phyloP scores from a whole-genome alignment of 2,329 filamentous ascomycete genomes.

The Rutstroemia sp. region DNA sequence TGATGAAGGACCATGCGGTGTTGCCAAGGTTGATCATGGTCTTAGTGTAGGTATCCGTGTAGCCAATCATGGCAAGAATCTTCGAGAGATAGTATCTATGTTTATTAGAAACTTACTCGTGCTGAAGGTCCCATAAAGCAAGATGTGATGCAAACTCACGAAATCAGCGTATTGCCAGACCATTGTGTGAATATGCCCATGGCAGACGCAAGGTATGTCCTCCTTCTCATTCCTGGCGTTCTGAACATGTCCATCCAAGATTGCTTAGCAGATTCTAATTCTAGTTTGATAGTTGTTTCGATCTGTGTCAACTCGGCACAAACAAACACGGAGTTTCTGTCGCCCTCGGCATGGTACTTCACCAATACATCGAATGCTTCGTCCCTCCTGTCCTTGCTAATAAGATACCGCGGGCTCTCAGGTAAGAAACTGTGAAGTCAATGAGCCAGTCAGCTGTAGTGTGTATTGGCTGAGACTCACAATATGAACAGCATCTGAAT shows the following conservation, averaged over 20 bases:
- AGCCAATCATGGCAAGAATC: conserved; percentile 41
- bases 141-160: conserved; percentile 25
- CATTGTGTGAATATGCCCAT: conserved; percentile 49
- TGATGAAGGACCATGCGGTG: conserved; percentile 38
- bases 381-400: conserved; percentile 48
- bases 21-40: conserved; percentile 40
- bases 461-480: not conserved
- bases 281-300: conserved; percentile 45
- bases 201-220: conserved; percentile 40
- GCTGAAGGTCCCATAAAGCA: not conserved
- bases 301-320: conserved; percentile 55
- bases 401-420: conserved; percentile 50
- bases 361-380: conserved; percentile 48
- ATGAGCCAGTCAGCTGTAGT: no score
- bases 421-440: conserved; percentile 36
- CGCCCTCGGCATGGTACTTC: conserved; percentile 45
- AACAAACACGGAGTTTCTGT: conserved; percentile 43
- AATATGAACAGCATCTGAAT: conserved; percentile 17
- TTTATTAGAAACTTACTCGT: not conserved
- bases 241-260: conserved; percentile 47
- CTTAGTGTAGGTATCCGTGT: conserved; percentile 35
- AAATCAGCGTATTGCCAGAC: conserved; percentile 40
- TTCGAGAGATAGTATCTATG: conserved; percentile 38
- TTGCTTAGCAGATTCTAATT: conserved; percentile 44
- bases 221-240: conserved; percentile 42